Base-by-base conservation (phyloP, 2,329 filamentous ascomycete genomes). In the Fusarium succisae region DNA sequence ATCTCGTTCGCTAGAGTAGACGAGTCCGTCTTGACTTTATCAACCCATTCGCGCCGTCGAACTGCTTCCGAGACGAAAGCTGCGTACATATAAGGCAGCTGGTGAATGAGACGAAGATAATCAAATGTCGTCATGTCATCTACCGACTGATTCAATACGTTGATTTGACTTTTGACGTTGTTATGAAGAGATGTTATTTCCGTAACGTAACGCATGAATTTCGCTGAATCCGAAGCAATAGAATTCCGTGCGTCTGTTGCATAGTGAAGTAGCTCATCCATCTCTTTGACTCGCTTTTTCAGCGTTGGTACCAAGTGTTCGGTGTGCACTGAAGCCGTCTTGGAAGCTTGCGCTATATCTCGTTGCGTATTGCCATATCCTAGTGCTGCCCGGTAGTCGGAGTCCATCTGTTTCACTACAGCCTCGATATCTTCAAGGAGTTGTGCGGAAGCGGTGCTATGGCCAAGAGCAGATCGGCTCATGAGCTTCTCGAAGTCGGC, bases 1-100 rank as follows among this genome's bases (percentile, higher is more conserved):
- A 98, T 94, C 80, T 98, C 96, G 80, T 98, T 97, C 32, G 95
- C 94, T 32, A 99, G 85, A 0, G 93, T 94, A 6, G 93, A 91
- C 2, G 96, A 96, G 78, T 98, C 96, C 6, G 90, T 89, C 80
- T 93, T 94, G 81, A 98, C 92, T 82, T 97, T 98, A 59, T 97
- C 94, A 18, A 90, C 91, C 95, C 96, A 99, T 83, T 98, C 95
- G 39, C 91, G 91, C 28, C 96, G 91, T 65, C 94, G 90, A 45
- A 98, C 90, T 22, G 94, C 93, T 82, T 99, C 96, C 8, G 94
- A 90, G 26, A 97, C 86, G 66, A 98, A 93, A 6, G 95, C 95
- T 1, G 95, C 95, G 80, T 98, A 99, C 77, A 97, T 91, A 64
- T 93, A 92, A 1, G 96, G 96, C 37, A 98, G 88, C 72, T 95